These are phyloP conservation scores for Lathyrus oleraceus DNA, from an alignment of 306 rosid species.

Conservation along the genomic window DNA sequence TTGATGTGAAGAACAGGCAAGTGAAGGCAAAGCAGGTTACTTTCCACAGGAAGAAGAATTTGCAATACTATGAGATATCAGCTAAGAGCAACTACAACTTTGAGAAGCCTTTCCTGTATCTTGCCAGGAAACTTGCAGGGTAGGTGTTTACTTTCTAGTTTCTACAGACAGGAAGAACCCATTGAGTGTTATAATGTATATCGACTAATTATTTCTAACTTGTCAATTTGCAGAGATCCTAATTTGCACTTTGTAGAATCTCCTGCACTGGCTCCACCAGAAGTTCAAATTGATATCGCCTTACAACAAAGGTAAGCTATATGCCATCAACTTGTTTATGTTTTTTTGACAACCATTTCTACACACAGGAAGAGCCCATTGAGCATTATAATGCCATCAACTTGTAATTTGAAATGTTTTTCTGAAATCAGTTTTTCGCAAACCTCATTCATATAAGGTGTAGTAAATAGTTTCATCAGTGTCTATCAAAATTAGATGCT, in stretches of 20 bases:
- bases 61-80: conserved; percentile 82
- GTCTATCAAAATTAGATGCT: neutral
- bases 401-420: neutral
- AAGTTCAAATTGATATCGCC: conserved; percentile 74
- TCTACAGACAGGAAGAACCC: no score
- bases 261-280: conserved; percentile 91
- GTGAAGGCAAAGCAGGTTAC: conserved; percentile 90
- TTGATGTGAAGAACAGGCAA: conserved; percentile 86
- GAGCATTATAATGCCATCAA: no score
- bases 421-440: neutral
- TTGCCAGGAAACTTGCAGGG: conserved; percentile 93
- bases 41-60: conserved; percentile 78
- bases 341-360: neutral
- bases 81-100: conserved; percentile 87
- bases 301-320: conserved; percentile 66
- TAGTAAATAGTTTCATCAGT: neutral
- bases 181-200: neutral
- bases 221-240: conserved; percentile 57
- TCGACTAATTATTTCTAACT: neutral
- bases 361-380: no score
- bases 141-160: conserved; percentile 7
- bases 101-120: conserved; percentile 75
- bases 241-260: conserved; percentile 84
- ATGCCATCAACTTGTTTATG: neutral
- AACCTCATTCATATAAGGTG: neutral